Conservation (phyloP, 2,329 filamentous ascomycete species). For the Clathrospora elynae region DNA sequence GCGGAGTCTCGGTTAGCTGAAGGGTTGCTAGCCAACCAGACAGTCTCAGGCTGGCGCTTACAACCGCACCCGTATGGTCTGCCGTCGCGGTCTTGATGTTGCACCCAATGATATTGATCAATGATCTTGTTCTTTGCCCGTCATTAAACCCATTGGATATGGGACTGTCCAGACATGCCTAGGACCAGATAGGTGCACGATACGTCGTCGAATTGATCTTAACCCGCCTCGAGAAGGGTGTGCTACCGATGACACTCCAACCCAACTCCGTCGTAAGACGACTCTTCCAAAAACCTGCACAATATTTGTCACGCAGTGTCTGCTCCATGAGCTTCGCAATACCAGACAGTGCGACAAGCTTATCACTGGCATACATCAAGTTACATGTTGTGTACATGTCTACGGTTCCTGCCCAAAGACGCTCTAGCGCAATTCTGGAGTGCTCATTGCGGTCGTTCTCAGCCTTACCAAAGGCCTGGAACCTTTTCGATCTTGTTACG, state of each 20-base stretch:
- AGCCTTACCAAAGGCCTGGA: no score
- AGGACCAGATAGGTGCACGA: neutral
- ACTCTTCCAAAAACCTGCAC: neutral
- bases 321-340: neutral
- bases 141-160: neutral
- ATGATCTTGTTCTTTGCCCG: neutral
- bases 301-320: neutral
- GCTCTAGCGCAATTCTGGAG: no score
- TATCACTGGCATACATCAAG: neutral
- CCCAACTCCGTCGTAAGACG: neutral
- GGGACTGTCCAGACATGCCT: neutral
- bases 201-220: no score
- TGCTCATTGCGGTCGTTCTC: neutral
- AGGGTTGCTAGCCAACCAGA: neutral
- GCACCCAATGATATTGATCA: neutral
- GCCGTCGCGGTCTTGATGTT: neutral
- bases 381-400: neutral
- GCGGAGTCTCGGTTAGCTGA: no score
- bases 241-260: no score
- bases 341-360: neutral
- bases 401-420: neutral
- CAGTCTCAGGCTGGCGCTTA: neutral
- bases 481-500: no score
- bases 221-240: no score
- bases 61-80: constrained; percentile 1